Conservation (phyloP, 2,329 filamentous ascomycete genomes). For the Cercospora zeina region DNA sequence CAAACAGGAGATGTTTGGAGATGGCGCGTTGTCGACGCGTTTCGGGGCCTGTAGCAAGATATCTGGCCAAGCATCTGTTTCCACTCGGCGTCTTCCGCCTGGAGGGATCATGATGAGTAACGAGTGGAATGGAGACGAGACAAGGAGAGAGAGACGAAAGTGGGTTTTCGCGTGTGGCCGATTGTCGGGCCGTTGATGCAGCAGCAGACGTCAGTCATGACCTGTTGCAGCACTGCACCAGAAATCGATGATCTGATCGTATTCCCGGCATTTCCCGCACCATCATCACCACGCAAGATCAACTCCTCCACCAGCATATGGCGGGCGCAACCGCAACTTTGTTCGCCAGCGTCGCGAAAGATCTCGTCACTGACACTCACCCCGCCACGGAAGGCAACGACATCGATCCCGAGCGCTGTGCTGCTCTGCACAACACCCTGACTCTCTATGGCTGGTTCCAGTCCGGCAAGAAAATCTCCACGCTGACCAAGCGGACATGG, state of each 20-base stretch:
- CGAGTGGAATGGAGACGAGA: not conserved
- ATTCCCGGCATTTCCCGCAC: too few relatives aligned
- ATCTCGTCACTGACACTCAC: constrained; percentile 34
- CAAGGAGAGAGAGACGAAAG: not conserved
- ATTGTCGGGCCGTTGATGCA: constrained; percentile 9
- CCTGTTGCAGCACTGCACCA: not conserved
- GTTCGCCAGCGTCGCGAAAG: constrained; percentile 38
- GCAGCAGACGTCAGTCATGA: constrained; percentile 10
- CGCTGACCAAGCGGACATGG: constrained; percentile 38
- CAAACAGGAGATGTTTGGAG: not conserved
- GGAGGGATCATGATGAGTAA: too few relatives aligned
- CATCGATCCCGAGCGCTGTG: constrained; percentile 38
- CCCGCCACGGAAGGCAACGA: constrained; percentile 31
- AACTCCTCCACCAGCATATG: constrained; percentile 9
- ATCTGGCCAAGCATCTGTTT: too few relatives aligned
- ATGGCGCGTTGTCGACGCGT: not conserved
- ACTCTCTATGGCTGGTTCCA: constrained; percentile 41
- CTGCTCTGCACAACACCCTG: constrained; percentile 40
- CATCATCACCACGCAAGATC: not conserved
- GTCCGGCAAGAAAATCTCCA: constrained; percentile 37
- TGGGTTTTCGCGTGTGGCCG: not conserved
- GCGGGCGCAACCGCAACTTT: constrained; percentile 29
- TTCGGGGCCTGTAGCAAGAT: not conserved
- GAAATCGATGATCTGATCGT: not conserved
- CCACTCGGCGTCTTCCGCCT: not conserved